These are phyloP conservation scores for Irineochytrium annulatum DNA, from an alignment of 192 early-diverging fungal genomes.

Conservation along the genomic window DNA sequence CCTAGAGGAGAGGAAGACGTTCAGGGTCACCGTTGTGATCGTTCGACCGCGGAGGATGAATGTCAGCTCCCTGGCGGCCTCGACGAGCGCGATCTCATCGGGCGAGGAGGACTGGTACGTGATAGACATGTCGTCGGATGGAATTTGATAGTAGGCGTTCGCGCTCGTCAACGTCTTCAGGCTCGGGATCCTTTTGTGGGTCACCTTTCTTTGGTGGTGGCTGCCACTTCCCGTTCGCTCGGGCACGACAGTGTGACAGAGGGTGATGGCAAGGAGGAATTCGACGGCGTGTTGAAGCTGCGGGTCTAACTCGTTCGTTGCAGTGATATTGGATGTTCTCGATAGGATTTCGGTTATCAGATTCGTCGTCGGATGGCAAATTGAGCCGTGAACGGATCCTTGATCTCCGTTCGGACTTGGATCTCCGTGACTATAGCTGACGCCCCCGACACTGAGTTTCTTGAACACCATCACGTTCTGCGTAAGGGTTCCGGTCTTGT, in stretches of 20 bases:
- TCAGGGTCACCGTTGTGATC: constrained; percentile 19
- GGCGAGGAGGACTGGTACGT: constrained; percentile 83
- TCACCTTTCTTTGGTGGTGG: constrained; percentile 8
- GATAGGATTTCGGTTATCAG: neutral
- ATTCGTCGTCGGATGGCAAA: neutral
- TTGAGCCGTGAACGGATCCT: constrained; percentile 2
- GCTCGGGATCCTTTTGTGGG: constrained; percentile 38
- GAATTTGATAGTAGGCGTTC: too few species aligned
- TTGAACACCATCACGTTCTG: constrained; percentile 80
- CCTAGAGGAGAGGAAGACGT: constrained; percentile 8
- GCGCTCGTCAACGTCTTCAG: too few species aligned
- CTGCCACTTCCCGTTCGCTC: constrained; percentile 42
- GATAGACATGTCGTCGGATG: constrained; percentile 15
- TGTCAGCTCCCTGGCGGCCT: constrained; percentile 71
- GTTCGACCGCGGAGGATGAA: constrained; percentile 36
- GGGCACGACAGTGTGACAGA: constrained; percentile 82
- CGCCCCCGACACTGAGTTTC: constrained; percentile 34
- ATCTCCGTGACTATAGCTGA: constrained; percentile 28
- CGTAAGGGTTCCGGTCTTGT: constrained; percentile 88
- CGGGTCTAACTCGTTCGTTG: constrained; percentile 11
- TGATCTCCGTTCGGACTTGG: constrained; percentile 25
- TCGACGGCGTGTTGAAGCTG: constrained; percentile 35
- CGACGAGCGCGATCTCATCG: constrained; percentile 79
- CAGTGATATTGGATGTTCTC: neutral
- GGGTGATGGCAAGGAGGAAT: constrained; percentile 71